Evolutionary conservation across 441 rosid genomes (phyloP), one percentile per base, ranked within the genome.

Genomic region (Daphne laureola): DNA sequence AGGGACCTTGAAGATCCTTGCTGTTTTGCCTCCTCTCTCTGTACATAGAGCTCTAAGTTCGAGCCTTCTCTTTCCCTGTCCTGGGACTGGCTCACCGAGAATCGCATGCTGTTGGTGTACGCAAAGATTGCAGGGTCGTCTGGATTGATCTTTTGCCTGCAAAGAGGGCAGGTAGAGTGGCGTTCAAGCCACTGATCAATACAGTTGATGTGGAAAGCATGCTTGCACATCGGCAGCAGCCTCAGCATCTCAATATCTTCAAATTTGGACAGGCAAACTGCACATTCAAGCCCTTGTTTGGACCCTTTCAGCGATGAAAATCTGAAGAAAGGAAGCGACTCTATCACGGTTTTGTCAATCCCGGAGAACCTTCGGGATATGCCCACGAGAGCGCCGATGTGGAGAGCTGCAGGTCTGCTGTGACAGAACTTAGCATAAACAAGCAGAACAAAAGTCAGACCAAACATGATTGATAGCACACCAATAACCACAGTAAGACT

Each of bases 401-500:
- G 41, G 53, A n/a, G 4, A n/a, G 31, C 5, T 49, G 64, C 42
- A 6, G 64, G 58, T 6, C 78, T 57, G 38, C 9, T 31, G 67
- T 83, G 81, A 70, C 86, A 87, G 63, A 76, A 82, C 67, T 77
- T 83, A 7, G 86, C 87, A 45, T 75, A 87, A 60, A 80, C n/a
- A 35, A 91, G 73, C 26, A 85, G 81, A 21, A 76, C 46, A 42
- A 77, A 75, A 9, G 96, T 82, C 9, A 83, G 52, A 0, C 68
- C 13, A 71, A 86, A 83, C 87, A 83, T 76, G 62, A 80, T 66
- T 13, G 75, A 73, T 5, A 90, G 80, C 61, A 90, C 65, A 61
- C 90, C 85, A 11, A 87, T 72, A 16, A 87, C 95, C 15, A 90
- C 77, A 4, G 92, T 85, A 14, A 87, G 77, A 25, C 87, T 87